These are phyloP conservation scores for Cyclotella choctawhatcheeana DNA, from an alignment of 108 stramenopile genomes.

Conservation along the genomic window DNA sequence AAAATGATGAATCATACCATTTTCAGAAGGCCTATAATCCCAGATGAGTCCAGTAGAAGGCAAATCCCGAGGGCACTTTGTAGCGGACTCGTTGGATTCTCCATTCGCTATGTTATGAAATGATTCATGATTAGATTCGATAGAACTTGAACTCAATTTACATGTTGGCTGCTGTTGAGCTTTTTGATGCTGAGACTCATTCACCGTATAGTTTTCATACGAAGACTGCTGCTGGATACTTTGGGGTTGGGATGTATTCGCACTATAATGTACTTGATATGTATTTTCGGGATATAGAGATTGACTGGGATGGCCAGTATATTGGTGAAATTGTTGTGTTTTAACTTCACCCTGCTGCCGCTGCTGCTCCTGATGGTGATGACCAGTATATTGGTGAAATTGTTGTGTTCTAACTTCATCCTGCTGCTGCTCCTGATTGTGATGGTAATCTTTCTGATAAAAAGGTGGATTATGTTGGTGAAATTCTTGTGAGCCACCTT, in stretches of 20 bases:
- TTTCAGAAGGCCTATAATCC: slow-evolving; percentile 1
- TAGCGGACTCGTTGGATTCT: slow-evolving; percentile 18
- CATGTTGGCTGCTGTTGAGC: background rate
- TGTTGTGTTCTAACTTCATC: too few species aligned
- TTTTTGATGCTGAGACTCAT: background rate
- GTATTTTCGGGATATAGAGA: background rate
- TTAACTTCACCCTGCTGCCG: background rate
- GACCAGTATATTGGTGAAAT: background rate
- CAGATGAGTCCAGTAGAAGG: slow-evolving; percentile 40
- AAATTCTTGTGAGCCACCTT: background rate
- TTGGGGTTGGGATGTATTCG: too few species aligned
- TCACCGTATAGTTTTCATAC: background rate
- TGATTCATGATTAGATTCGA: background rate
- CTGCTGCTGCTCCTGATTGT: background rate
- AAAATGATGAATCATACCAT: background rate
- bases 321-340: background rate
- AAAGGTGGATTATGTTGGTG: slow-evolving; percentile 4
- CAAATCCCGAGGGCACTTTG: slow-evolving; percentile 40
- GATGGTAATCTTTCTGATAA: too few species aligned
- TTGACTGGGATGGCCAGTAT: too few species aligned
- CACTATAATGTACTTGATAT: background rate
- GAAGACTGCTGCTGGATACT: background rate
- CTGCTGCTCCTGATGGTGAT: background rate
- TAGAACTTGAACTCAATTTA: background rate
- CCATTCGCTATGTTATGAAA: background rate